Percentiles rank a stretch among this genome's conserved stretches.
Evolutionary conservation across 768 basidiomycete species (phyloP).

Genomic region (Russula vinacea): DNA sequence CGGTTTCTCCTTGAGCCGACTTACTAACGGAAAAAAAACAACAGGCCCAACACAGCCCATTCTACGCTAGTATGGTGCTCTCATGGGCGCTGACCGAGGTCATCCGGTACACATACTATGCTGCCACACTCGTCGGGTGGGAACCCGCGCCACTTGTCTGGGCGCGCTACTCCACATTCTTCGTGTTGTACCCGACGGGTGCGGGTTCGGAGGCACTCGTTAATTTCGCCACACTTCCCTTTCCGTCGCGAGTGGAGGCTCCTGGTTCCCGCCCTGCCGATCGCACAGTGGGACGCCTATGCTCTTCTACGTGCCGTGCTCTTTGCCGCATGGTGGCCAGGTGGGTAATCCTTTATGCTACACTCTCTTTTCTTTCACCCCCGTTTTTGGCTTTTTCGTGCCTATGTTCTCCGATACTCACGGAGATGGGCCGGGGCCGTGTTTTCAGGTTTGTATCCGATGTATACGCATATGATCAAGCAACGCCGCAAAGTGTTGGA

Average conservation of each 20-base stretch:
- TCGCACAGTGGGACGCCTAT: conserved; percentile 44
- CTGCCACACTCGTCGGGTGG: conserved; percentile 55
- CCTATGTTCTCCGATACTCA: conserved; percentile 6
- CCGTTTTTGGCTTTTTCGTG: background rate
- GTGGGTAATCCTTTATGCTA: conserved; percentile 43
- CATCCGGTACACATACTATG: conserved; percentile 89
- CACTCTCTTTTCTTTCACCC: background rate
- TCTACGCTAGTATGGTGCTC: conserved; percentile 88
- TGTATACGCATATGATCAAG: conserved; percentile 59
- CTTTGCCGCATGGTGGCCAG: conserved; percentile 86
- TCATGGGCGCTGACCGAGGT: conserved; percentile 93
- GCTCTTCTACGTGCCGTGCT: conserved; percentile 44
- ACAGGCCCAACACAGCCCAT: conserved; percentile 65
- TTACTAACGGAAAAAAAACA: background rate
- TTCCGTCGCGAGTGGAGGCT: conserved; percentile 36
- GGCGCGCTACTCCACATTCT: conserved; percentile 91
- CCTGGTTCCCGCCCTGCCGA: conserved; percentile 12
- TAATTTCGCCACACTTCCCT: conserved; percentile 71
- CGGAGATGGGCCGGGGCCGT: background rate
- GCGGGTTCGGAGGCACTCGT: conserved; percentile 88
- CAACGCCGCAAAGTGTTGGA: conserved; percentile 56
- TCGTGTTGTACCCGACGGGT: conserved; percentile 88
- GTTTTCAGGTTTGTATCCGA: conserved; percentile 46
- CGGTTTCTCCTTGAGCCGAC: background rate
- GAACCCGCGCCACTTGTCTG: conserved; percentile 53